A percentile compares a stretch with the other conserved stretches of the same genome.
These are phyloP conservation scores for Phytopythium kandeliae DNA, from an alignment of 352 stramenopile species.

Conservation along the genomic window DNA sequence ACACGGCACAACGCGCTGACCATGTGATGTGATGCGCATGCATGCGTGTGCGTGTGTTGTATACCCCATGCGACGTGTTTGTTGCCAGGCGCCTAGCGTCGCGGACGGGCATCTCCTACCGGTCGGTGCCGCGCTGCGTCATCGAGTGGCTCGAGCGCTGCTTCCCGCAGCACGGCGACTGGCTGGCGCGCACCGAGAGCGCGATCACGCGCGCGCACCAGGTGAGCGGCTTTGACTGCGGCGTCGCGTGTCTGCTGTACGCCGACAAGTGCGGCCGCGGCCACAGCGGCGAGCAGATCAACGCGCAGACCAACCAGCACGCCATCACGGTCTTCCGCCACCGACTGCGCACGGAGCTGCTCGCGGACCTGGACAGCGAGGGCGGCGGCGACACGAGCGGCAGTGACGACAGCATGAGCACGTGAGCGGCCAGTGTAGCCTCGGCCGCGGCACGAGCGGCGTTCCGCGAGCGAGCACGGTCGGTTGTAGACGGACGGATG, in stretches of 20 bases:
- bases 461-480: background rate
- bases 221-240: conserved; percentile 87
- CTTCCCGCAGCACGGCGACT: conserved; percentile 58
- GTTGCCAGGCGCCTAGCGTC: conserved; percentile 42
- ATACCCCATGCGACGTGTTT: too few species aligned
- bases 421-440: background rate
- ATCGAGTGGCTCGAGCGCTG: conserved; percentile 82
- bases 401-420: conserved; percentile 1
- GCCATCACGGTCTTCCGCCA: conserved; percentile 71
- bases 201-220: conserved; percentile 84
- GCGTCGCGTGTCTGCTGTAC: conserved; percentile 84
- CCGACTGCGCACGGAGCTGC: conserved; percentile 36
- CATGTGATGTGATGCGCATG: too few species aligned
- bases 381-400: background rate
- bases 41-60: too few species aligned
- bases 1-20: too few species aligned
- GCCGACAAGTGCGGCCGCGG: conserved; percentile 78
- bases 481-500: too few species aligned
- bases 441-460: too few species aligned
- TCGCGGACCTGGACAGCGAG: background rate
- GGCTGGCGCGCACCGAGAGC: conserved; percentile 50
- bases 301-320: conserved; percentile 49
- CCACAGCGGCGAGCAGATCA: conserved; percentile 51
- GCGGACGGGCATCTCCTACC: conserved; percentile 55
- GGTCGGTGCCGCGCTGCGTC: conserved; percentile 70